Conservation (phyloP, 345 rosid species). For the Syzygium aqueum region DNA sequence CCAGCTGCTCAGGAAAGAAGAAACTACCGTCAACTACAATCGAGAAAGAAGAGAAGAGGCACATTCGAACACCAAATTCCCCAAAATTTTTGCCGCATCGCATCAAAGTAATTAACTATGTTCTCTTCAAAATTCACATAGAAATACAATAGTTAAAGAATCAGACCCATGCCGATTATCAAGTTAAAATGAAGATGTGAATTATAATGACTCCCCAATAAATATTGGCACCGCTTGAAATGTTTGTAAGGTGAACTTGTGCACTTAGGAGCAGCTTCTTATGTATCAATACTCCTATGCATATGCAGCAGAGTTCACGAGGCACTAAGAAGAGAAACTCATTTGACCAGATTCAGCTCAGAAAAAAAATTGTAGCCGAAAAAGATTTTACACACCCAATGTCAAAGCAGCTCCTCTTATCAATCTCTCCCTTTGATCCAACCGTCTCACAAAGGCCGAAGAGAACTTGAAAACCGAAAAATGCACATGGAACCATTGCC, state of each 20-base stretch:
- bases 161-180: background rate
- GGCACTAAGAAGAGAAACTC: background rate
- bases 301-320: background rate
- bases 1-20: too few relatives aligned
- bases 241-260: background rate
- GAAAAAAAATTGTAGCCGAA: background rate
- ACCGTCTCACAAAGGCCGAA: conserved; percentile 67
- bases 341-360: background rate
- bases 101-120: too few relatives aligned
- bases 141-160: background rate
- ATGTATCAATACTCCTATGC: background rate
- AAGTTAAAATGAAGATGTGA: background rate
- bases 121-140: too few relatives aligned
- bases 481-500: conserved; percentile 36
- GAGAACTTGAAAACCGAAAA: conserved; percentile 74
- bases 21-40: too few relatives aligned
- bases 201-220: background rate
- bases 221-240: background rate
- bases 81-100: too few relatives aligned
- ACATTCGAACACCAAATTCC: too few relatives aligned
- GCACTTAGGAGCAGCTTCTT: background rate
- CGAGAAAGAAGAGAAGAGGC: too few relatives aligned
- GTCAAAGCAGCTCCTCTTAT: conserved; percentile 84
- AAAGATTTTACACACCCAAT: conserved; percentile 15
- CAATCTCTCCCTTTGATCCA: conserved; percentile 76